phyloP scores from a whole-genome alignment of 1,139 yeast species.

The Geotrichum phurueaensis region DNA sequence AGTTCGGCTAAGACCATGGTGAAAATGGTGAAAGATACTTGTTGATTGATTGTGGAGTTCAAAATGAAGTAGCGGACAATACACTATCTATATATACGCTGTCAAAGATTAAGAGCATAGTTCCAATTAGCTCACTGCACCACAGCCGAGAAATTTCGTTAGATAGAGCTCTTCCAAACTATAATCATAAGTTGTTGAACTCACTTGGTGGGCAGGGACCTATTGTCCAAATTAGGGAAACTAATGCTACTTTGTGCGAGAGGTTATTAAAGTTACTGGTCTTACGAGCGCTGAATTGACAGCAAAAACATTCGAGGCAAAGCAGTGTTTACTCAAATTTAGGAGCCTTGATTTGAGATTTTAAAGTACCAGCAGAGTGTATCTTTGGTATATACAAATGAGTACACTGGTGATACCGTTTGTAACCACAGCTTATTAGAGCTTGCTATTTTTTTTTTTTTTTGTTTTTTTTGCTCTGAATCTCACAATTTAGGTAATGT shows the following conservation, averaged over 20 bases:
- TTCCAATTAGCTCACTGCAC: not conserved
- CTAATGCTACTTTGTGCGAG: not conserved
- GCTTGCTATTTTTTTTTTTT: not conserved
- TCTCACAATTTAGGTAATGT: not conserved
- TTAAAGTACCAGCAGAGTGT: too few relatives aligned
- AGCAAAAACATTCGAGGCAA: not conserved
- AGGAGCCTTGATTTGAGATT: too few relatives aligned
- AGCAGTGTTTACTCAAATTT: not conserved
- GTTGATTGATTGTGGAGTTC: not conserved
- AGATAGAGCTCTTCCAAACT: not conserved
- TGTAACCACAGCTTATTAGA: not conserved
- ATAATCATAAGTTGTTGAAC: not conserved
- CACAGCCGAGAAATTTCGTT: not conserved
- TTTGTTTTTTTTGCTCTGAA: not conserved
- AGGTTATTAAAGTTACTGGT: not conserved
- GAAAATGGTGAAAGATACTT: not conserved
- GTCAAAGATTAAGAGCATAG: not conserved
- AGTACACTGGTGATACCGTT: not conserved
- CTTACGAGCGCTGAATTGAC: not conserved
- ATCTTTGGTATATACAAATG: not conserved
- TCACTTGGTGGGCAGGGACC: not conserved
- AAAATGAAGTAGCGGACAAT: not conserved
- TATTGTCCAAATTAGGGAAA: not conserved
- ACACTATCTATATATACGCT: not conserved
- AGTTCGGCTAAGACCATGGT: conserved; percentile 13